Base-by-base conservation (phyloP, 345 rosid genomes). In the Acer saccharum region DNA sequence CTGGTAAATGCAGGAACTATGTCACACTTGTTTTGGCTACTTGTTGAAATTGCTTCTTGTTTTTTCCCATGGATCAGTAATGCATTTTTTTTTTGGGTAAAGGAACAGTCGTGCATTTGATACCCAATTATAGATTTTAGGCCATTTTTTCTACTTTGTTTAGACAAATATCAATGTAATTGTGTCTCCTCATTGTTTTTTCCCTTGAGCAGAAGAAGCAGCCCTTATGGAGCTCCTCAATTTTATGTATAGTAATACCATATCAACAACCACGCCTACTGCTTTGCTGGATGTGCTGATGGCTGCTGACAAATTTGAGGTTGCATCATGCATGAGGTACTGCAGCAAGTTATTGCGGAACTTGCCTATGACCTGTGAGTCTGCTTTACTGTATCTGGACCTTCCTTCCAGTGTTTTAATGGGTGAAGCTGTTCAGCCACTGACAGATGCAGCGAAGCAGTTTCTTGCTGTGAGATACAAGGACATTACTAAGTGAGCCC, bases 301-400 rank as follows among this genome's bases (percentile, higher is more conserved):
- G 87, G 93, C 89, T 66, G 97, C 98, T 8, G 92, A 92, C 81
- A 95, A 95, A 83, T 93, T 89, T 74, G 88, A 92, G 88, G 98
- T 93, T 74, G 88, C 90, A 21, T 93, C 95, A 13, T 95, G 97
- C 81, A 89, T 95, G 93, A 87, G 94, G 83, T 83, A 89, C 71
- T 93, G 98, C 79, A 90, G 91, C 80, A 84, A 76, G 83, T 77
- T 88, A 76, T 76, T 95, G 84, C 84, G 89, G 21, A 82, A 82
- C 78, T 69, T 84, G 82, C 88, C 95, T 1, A 95, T 95, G 98
- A 90, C 93, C 71, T 75, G 86, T 72, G 94, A 92, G 32, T 90
- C 90, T 79, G 93, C 98, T 21, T 85, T 92, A 86, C 88, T 89
- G n/a, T 86, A 90, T 79, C 80, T 95, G 85, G 91, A 88, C 73